Evolutionary conservation across 1,139 yeast genomes (phyloP).

Genomic region (Chernovozyma aurita): DNA sequence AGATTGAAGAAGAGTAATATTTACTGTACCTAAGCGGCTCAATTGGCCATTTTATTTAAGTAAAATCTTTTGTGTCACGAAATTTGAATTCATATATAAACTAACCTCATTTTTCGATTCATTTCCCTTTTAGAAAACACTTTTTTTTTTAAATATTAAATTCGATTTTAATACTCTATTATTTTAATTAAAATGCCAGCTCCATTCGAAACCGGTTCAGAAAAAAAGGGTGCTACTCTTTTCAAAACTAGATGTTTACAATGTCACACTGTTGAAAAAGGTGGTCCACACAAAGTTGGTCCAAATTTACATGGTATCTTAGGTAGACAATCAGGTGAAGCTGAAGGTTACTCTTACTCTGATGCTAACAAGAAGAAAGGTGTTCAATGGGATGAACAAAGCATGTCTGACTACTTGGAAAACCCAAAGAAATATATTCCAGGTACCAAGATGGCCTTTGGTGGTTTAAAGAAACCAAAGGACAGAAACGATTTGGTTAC

Average conservation of each 20-base stretch:
- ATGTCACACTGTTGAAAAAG: conserved; percentile 95
- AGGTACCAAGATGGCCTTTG: conserved; percentile 99
- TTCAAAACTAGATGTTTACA: conserved; percentile 99
- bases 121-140: too few species aligned
- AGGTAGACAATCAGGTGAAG: conserved; percentile 89
- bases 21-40: conserved; percentile 2
- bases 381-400: conserved; percentile 68
- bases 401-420: conserved; percentile 92
- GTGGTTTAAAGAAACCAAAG: conserved; percentile 98
- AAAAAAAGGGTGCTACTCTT: conserved; percentile 96
- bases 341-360: conserved; percentile 91
- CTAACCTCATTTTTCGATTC: too few species aligned
- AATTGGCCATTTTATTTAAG: conserved; percentile 1
- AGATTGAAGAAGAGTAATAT: conserved; percentile 2
- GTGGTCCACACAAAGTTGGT: conserved; percentile 98
- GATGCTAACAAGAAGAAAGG: conserved; percentile 98
- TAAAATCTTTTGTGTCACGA: background rate
- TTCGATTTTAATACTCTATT: too few species aligned
- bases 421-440: conserved; percentile 99
- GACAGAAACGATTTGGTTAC: conserved; percentile 97
- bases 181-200: conserved; percentile 46
- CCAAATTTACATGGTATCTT: conserved; percentile 95
- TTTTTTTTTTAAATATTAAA: too few species aligned
- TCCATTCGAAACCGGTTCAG: conserved; percentile 70
- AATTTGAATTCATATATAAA: conserved; percentile 1